Evolutionary conservation across 305 asterid genomes (phyloP), one percentile per base, ranked within the genome.

Genomic region (Fraxinus angustifolia): DNA sequence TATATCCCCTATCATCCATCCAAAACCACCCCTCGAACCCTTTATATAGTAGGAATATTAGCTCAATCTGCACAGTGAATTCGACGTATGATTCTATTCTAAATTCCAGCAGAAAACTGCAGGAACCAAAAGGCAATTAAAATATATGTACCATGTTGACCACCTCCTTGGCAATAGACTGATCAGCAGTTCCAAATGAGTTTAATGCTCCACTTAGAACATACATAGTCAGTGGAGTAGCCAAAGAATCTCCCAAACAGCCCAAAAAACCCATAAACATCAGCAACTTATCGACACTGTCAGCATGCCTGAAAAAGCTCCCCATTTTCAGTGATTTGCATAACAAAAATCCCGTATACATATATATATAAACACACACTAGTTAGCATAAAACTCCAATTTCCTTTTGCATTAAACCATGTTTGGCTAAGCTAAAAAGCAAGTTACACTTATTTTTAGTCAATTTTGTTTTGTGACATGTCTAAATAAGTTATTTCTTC

Each of bases 91-190:
- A 6, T 21, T 2, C n/a, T 10, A 65, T 65, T 65, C 73, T 8
- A 26, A 10, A 56, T 2, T 30, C 80, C 56, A 45, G 17, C 12
- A 26, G 21, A 28, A 53, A 35, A 73, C 42, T 16, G 2, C 34
- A 7, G 8, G 23, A 17, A 65, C 17, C 19, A 33, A 36, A 34
- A 36, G 34, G 67, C 56, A 45, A 42, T 5, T 8, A 76, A 40
- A 56, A 34, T 72, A 4, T 14, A 12, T 70, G 21, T 85, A 90
- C 97, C 93, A 88, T 83, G 80, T 93, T 81, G 28, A 92, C 95
- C 73, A 85, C 82, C 2, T 77, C 75, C 48, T 75, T 78, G 33
- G 87, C 58, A 75, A 89, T 76, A 77, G 89, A 83, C 77, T 68
- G 80, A 71, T 83, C 85, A 31, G 88, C 82, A 28, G 70, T 62